Conservation (phyloP, 2,329 filamentous ascomycete species). For the Sporothrix luriei region DNA sequence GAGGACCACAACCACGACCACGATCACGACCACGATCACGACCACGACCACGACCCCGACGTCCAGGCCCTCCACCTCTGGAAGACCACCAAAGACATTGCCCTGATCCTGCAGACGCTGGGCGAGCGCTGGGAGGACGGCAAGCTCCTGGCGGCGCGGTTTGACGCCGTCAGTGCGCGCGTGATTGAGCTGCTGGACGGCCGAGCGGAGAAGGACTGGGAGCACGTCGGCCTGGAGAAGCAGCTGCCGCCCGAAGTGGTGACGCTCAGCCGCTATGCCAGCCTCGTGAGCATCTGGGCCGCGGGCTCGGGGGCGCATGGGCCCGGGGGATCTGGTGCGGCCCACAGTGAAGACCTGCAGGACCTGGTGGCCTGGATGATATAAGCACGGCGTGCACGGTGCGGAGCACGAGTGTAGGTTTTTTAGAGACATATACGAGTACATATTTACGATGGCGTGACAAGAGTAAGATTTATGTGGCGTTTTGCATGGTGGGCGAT, state of each 20-base stretch:
- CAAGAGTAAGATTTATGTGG: no score
- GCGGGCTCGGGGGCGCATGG: background rate
- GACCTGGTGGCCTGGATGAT: constrained; percentile 31
- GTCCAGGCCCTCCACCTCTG: constrained; percentile 33
- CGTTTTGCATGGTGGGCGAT: no score
- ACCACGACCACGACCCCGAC: background rate
- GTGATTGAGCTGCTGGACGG: constrained; percentile 34
- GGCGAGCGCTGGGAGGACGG: constrained; percentile 39
- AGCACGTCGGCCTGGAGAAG: background rate
- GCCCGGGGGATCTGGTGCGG: background rate
- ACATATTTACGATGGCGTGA: no score
- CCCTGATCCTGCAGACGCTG: constrained; percentile 37
- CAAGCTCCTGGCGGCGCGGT: constrained; percentile 34
- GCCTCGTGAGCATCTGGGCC: constrained; percentile 37
- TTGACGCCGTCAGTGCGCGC: constrained; percentile 34
- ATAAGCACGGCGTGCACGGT: background rate
- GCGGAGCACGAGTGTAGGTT: no score
- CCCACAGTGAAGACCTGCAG: constrained; percentile 28
- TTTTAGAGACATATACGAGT: no score
- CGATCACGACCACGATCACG: background rate
- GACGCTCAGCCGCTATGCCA: constrained; percentile 35
- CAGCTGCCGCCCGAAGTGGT: constrained; percentile 35
- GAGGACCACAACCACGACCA: no score
- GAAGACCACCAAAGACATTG: constrained; percentile 37
- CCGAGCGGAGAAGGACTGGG: no score